A percentile compares a stretch with the other conserved stretches of the same genome.
Evolutionary conservation across 495 filamentous ascomycete species (phyloP).

Genomic region (Aspergillus bertholletiae): DNA sequence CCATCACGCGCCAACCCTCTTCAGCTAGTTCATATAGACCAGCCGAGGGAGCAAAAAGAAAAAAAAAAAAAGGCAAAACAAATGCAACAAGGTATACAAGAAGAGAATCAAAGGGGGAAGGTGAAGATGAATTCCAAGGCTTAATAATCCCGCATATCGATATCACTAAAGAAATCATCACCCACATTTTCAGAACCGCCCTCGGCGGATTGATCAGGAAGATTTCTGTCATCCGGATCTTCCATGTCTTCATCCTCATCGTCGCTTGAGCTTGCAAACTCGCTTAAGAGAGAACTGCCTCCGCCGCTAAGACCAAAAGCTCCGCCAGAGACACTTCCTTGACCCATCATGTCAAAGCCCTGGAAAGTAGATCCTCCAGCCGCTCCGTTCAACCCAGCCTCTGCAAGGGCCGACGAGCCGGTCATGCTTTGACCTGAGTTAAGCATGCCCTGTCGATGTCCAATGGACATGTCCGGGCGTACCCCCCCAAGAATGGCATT

Average conservation of each 20-base stretch:
- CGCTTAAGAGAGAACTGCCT: conserved; percentile 72
- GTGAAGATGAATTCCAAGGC: conserved; percentile 5
- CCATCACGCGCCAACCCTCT: conserved; percentile 15
- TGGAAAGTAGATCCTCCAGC: conserved; percentile 58
- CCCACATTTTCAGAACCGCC: conserved; percentile 63
- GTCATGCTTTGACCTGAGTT: conserved; percentile 58
- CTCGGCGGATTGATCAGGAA: conserved; percentile 29
- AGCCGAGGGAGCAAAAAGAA: not conserved
- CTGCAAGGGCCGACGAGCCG: conserved; percentile 67
- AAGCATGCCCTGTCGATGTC: conserved; percentile 61
- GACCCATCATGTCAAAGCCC: conserved; percentile 72
- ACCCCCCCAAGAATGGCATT: conserved; percentile 98
- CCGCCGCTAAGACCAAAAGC: conserved; percentile 59
- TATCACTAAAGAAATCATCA: conserved; percentile 55
- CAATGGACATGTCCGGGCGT: conserved; percentile 78
- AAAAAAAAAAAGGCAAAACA: not conserved
- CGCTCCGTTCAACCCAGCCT: conserved; percentile 64
- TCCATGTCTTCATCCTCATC: conserved; percentile 97
- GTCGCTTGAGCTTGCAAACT: conserved; percentile 94
- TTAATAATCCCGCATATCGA: conserved; percentile 51
- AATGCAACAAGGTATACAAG: conserved; percentile 9
- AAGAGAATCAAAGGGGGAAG: conserved; percentile 6
- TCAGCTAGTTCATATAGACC: too few species aligned
- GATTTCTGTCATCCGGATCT: conserved; percentile 66
- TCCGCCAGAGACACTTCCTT: conserved; percentile 59